Base-by-base conservation (phyloP, 371 early-diverging fungal genomes). In the Entomophthora muscae region DNA sequence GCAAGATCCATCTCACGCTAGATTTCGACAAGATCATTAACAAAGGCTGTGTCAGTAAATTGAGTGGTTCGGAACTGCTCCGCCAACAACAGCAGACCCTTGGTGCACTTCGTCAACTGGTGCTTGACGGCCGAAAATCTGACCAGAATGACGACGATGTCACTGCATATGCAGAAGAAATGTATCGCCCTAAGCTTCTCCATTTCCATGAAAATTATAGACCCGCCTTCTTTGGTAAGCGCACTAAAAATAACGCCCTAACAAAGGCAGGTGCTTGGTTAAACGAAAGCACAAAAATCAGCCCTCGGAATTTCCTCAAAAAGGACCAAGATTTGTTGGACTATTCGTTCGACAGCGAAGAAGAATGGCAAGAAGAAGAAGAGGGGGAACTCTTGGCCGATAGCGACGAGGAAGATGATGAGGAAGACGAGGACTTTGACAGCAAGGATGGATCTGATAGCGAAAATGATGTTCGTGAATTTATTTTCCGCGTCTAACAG, bases 311-410 rank as follows among this genome's bases (percentile, higher is more conserved):
- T 24, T 57, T 57, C n/a, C 3, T 27, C 21, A 57, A 57, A 3
- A 57, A 57, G n/a, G 57, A 57, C 31, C 29, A 28, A 3, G 10
- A 26, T 7, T 51, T 51, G 12, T 10, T 57, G 2, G 29, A 57
- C 3, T 57, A 57, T 24, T 27, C 26, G 7, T 10, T 57, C 2
- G 57, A 57, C 31, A 29, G 29, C 29, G 57, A 57, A 3, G 26
- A 29, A 31, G 57, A 57, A 24, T 57, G 57, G 57, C 57, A 57
- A 28, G 57, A 57, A 3, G 57, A 57, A 57, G 57, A 57, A 29
- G 57, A 57, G 57, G 57, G 57, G 3, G 57, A 57, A 57, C 3
- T n/a, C 3, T n/a, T 57, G 12, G 10, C 17, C 12, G 57, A 57
- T 57, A 29, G 29, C 24, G 57, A 57, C n/a, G 10, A 7, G 12